These are phyloP conservation scores for Calocybe indica DNA, from an alignment of 768 basidiomycete genomes.

Conservation along the genomic window DNA sequence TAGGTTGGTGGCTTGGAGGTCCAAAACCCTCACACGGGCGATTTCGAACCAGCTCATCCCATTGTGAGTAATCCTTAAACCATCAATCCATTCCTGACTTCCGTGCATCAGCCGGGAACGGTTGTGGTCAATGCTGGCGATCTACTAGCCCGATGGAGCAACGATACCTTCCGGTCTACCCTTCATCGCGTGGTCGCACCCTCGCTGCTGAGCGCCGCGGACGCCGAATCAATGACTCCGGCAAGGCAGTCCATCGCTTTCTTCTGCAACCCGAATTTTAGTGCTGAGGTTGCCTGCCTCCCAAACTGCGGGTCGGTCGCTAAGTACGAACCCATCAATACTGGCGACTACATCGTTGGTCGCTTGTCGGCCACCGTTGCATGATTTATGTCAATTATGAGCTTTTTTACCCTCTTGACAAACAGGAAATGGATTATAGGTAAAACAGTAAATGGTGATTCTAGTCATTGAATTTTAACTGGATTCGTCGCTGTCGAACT, in stretches of 20 bases:
- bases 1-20: slow-evolving; percentile 80
- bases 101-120: slow-evolving; percentile 53
- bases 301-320: slow-evolving; percentile 54
- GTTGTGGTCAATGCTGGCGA: slow-evolving; percentile 84
- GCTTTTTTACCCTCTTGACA: background rate
- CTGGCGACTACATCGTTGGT: slow-evolving; percentile 74
- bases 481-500: slow-evolving; percentile 11
- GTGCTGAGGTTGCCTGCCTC: slow-evolving; percentile 61
- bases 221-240: slow-evolving; percentile 52
- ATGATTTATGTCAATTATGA: slow-evolving; percentile 16
- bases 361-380: slow-evolving; percentile 56
- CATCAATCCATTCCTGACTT: slow-evolving; percentile 1
- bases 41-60: slow-evolving; percentile 67
- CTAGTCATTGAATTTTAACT: slow-evolving; percentile 1
- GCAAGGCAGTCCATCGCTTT: slow-evolving; percentile 77
- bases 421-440: background rate
- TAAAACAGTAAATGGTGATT: slow-evolving; percentile 3
- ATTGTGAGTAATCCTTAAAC: slow-evolving; percentile 43
- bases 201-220: slow-evolving; percentile 39
- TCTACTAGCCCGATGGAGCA: slow-evolving; percentile 78
- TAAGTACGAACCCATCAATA: slow-evolving; percentile 67
- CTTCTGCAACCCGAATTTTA: slow-evolving; percentile 81
- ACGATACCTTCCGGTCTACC: slow-evolving; percentile 73
- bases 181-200: slow-evolving; percentile 82
- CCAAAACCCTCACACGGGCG: slow-evolving; percentile 69